These are phyloP conservation scores for Tylopilus intermedius DNA, from an alignment of 768 basidiomycete genomes.

Conservation along the genomic window DNA sequence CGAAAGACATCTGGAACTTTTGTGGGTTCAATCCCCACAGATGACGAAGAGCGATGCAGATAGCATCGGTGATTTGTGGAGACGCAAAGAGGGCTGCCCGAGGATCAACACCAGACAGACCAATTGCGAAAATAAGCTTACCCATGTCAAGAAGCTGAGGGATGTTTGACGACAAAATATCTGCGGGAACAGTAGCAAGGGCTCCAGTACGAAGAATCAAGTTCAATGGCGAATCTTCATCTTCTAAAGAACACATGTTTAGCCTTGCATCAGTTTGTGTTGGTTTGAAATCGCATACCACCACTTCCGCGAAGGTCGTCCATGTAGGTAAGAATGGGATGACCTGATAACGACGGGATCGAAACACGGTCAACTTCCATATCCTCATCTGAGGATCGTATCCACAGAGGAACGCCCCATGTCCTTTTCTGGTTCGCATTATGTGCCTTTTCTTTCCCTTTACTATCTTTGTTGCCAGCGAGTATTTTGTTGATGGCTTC, in stretches of 20 bases:
- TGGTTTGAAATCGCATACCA: slow-evolving; percentile 30
- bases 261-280: neutral
- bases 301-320: slow-evolving; percentile 25
- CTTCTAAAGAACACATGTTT: slow-evolving; percentile 31
- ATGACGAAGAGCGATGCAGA: slow-evolving; percentile 32
- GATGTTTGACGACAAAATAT: slow-evolving; percentile 29
- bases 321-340: slow-evolving; percentile 30
- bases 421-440: slow-evolving; percentile 16
- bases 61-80: slow-evolving; percentile 29
- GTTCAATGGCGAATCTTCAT: slow-evolving; percentile 36
- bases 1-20: slow-evolving; percentile 31
- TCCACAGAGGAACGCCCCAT: slow-evolving; percentile 33
- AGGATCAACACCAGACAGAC: slow-evolving; percentile 3
- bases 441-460: slow-evolving; percentile 26
- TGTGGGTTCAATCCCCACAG: slow-evolving; percentile 25
- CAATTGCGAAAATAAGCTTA: slow-evolving; percentile 12
- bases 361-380: slow-evolving; percentile 19
- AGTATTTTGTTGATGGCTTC: slow-evolving; percentile 45
- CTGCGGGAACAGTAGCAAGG: slow-evolving; percentile 32
- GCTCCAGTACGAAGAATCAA: slow-evolving; percentile 41
- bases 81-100: slow-evolving; percentile 17
- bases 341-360: slow-evolving; percentile 10
- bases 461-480: slow-evolving; percentile 34
- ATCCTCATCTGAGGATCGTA: slow-evolving; percentile 11
- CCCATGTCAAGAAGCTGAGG: slow-evolving; percentile 43